Percentiles rank a stretch among this genome's conserved stretches.
Evolutionary conservation across 805 yeast species (phyloP).

Genomic region (Ascoidea rubescens): DNA sequence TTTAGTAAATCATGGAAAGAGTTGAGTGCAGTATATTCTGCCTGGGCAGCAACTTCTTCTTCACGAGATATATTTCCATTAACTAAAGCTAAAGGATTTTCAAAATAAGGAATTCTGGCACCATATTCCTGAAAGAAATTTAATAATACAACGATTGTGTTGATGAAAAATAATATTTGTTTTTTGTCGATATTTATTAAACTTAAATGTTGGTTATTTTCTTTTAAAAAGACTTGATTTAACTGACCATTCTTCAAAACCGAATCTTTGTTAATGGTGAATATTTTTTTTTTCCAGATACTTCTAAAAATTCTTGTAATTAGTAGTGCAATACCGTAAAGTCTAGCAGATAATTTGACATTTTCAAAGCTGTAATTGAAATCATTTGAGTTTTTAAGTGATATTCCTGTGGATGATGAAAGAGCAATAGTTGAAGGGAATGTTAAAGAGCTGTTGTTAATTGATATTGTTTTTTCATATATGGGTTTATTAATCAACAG

Average conservation of each 20-base stretch:
- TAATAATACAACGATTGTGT: conserved; percentile 29
- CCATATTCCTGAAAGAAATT: conserved; percentile 31
- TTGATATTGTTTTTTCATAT: conserved; percentile 18
- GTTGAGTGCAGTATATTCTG: conserved; percentile 80
- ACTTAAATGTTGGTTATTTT: conserved; percentile 21
- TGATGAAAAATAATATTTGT: conserved; percentile 31
- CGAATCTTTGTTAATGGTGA: conserved; percentile 24
- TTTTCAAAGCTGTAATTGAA: conserved; percentile 39
- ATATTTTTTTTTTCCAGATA: conserved; percentile 65
- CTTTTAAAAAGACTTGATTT: conserved; percentile 19
- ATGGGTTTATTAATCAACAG: conserved; percentile 27
- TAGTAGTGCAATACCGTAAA: conserved; percentile 74
- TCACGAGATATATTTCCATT: conserved; percentile 7
- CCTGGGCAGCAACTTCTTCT: conserved; percentile 65
- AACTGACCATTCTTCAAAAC: conserved; percentile 21
- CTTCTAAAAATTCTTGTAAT: conserved; percentile 68
- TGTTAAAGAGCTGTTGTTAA: conserved; percentile 7
- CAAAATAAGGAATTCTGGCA: conserved; percentile 26
- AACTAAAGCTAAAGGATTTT: conserved; percentile 1
- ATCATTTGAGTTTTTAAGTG: conserved; percentile 10
- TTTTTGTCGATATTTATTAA: conserved; percentile 26
- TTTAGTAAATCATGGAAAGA: conserved; percentile 62
- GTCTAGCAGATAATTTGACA: conserved; percentile 83
- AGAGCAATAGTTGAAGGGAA: conserved; percentile 9
- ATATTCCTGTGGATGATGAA: background rate